Evolutionary conservation across 768 basidiomycete genomes (phyloP).

Genomic region (Leucosporidium scottii): DNA sequence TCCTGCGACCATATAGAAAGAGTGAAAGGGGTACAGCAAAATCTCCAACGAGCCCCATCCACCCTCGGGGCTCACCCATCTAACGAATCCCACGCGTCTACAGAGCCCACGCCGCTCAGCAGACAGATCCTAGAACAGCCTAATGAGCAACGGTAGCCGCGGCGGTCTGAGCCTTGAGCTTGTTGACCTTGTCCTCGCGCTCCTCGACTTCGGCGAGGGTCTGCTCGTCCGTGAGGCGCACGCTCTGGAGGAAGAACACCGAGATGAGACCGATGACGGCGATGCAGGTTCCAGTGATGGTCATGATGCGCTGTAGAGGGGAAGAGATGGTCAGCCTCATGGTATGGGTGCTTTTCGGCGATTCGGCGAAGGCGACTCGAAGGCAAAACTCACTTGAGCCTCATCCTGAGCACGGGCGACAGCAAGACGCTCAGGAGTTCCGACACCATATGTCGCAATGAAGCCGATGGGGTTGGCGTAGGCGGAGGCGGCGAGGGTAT

Average conservation of each 20-base stretch:
- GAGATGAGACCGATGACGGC: constrained; percentile 16
- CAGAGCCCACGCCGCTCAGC: too few species aligned
- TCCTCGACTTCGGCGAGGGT: background rate
- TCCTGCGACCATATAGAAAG: too few species aligned
- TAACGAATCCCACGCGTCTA: too few species aligned
- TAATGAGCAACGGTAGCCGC: too few species aligned
- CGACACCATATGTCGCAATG: constrained; percentile 31
- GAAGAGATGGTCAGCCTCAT: background rate
- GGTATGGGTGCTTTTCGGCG: background rate
- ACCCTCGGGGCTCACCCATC: too few species aligned
- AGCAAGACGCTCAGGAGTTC: constrained; percentile 36
- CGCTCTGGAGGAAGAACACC: background rate
- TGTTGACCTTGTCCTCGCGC: background rate
- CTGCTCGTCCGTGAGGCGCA: background rate
- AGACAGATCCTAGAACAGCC: too few species aligned
- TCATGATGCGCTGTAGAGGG: constrained; percentile 18
- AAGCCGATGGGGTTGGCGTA: constrained; percentile 39
- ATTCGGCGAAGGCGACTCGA: background rate
- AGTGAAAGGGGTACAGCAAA: too few species aligned
- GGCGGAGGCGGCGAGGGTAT: constrained; percentile 35
- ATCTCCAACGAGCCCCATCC: too few species aligned
- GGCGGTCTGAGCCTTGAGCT: too few species aligned
- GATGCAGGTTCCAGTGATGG: constrained; percentile 16
- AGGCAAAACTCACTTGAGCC: constrained; percentile 35
- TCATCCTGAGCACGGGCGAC: constrained; percentile 41